Evolutionary conservation across 2,329 filamentous ascomycete genomes (phyloP), one percentile per base, ranked within the genome.

Genomic region (Cladosporium halotolerans): DNA sequence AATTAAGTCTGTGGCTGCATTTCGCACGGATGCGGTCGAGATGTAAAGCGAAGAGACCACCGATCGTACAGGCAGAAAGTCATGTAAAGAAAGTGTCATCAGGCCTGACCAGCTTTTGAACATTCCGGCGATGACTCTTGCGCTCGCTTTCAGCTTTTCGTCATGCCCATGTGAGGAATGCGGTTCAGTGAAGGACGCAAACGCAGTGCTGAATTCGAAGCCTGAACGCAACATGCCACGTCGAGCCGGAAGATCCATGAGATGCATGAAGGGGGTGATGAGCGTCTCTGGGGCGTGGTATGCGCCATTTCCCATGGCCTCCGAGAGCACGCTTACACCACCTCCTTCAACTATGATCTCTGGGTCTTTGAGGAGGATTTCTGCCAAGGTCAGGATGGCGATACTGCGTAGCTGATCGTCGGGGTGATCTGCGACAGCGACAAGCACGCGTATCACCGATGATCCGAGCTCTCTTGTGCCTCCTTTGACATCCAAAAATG

Each of bases 91-190:
- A 14, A 99, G 77, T 19, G 85, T 84, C 75, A 97, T 86, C 53
- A 99, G 76, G 5, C 93, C 93, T 8, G 93, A 85, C 93, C 95
- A 99, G 48, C 89, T 93, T 68, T 89, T 92, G 62, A 99, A 75
- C 60, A 96, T 84, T 11, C 86, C 84, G n/a, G 89, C 82, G 55
- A 99, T 91, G n/a, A 95, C 89, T 65, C 88, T 90, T 9, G 90
- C 87, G 61, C 93, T 96, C 48, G 91, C 88, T 66, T 91, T 93
- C 48, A 97, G 69, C 57, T 78, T 79, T 45, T 84, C 81, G 63
- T 81, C 81, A 58, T 81, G 76, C 14, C 77, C 70, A 53, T 77
- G 76, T 36, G 76, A 73, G 2, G 76, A 70, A 43, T 79, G 71
- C 14, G 89, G 86, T 67, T 97, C 93, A 0, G 93, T 99, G 64